Evolutionary conservation across 176 grass and related monocot genomes (phyloP), one percentile per base, ranked within the genome.

Genomic region (Aegilops longissima): DNA sequence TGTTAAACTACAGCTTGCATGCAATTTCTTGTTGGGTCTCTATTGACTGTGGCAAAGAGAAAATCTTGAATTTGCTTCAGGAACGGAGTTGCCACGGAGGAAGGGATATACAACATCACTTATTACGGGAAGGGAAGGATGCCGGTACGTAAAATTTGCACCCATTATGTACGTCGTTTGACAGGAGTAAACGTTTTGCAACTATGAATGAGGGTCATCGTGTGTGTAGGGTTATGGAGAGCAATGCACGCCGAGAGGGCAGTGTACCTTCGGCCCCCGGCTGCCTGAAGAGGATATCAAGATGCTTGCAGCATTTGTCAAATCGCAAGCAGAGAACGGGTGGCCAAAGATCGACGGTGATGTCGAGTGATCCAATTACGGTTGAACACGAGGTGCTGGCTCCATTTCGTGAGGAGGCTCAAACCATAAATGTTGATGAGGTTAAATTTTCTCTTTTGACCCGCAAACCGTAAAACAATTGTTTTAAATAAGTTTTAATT

Each of bases 111-210:
- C 80, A 91, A 91, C 74, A 98, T 98, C 61, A 95, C 93, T 0
- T 98, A 98, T 34, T 95, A 95, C 11, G 91, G 96, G 39, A 98
- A 98, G 78, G 93, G 90, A 76, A 89, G 96, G 65, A 98, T 98
- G 93, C 96, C 96, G 8, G 93, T 88, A 78, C 85, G 91, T 88
- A 80, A 80, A 39, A 39, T 34, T 49, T 78, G 54, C 39, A 74
- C 51, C 13, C 34, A 16, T 39, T 30, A 20, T 14, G 24, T 70
- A 64, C 6, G 10, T 49, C 64, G 18, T 40, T 40, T 79, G 4
- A 71, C 54, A 74, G 4, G 65, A 21, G 36, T 1, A 20, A 33
- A 76, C n/a, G 38, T 74, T 12, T 9, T 2, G 16, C 5, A 11
- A 61, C 4, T 40, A 20, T 58, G 12, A 59, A 70, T 59, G 47